Evolutionary conservation across 2,329 filamentous ascomycete genomes (phyloP), one percentile per base, ranked within the genome.

Genomic region (Thelonectria rubi): DNA sequence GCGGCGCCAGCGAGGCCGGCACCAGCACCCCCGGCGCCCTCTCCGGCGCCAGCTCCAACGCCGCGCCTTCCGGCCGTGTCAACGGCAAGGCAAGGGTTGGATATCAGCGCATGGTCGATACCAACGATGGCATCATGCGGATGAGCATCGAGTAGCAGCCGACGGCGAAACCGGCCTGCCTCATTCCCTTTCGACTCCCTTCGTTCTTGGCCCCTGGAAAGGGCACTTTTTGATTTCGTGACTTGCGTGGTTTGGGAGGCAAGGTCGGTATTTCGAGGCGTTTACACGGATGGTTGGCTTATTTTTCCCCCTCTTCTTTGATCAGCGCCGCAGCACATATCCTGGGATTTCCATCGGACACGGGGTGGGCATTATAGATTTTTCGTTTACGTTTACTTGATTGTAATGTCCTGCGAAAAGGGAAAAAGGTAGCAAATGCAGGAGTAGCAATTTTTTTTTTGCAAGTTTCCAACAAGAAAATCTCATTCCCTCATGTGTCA

Each of bases 121-220:
- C 94, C n/a, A 93, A 93, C 74, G 94, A 97, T 75, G 92, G 93
- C 2, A 83, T 97, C 66, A 97, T 97, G 90, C 93, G 94, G 71
- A 95, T 98, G 91, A 97, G 92, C 76, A 97, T 97, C 72, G 94
- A 97, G 76, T 97, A 80, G 47, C 32, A 4, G 26, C 26, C 2
- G 26, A 8, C 4, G 21, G 4, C 21, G 21, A 3, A 24, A 7
- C 21, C 7, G 21, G 21, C 4, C 21, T 24, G 3, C 21, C 21
- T 24, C 21, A 7, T 30, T 26, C 26, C 21, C 9, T 10, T 47
- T 42, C 20, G 49, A 15, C 21, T 17, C 12, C 10, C 26, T 30
- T 54, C 26, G 32, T 40, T 17, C 20, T 9, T 18, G 12, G 43
- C 2, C 30, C 40, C 32, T 18, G 15, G 14, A 37, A 30, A 8